Conservation (phyloP, 2,329 filamentous ascomycete genomes). For the Monosporascus sp. region DNA sequence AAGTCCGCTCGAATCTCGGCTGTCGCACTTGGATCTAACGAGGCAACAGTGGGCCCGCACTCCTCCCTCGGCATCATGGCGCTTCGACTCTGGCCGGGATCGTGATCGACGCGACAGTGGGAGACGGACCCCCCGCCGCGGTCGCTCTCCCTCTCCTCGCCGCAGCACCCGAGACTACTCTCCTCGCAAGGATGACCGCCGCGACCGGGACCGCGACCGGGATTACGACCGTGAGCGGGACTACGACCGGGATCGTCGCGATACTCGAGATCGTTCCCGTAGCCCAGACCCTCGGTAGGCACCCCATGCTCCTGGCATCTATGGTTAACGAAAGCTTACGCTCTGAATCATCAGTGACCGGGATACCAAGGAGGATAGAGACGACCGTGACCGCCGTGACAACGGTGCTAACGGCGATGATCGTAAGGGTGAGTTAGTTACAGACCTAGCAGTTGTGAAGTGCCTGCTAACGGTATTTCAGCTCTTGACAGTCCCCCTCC, state of each 20-base stretch:
- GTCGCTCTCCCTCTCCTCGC: slow-evolving; percentile 74
- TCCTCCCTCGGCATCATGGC: slow-evolving; percentile 95
- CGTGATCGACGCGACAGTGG: slow-evolving; percentile 56
- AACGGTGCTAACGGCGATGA: slow-evolving; percentile 81
- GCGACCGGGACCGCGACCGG: slow-evolving; percentile 73
- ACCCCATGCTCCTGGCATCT: slow-evolving; percentile 3
- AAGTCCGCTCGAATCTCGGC: slow-evolving; percentile 24
- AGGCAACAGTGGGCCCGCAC: slow-evolving; percentile 87
- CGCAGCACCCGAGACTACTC: slow-evolving; percentile 75
- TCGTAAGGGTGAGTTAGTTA: slow-evolving; percentile 65
- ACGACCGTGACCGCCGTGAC: slow-evolving; percentile 70
- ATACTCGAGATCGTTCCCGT: slow-evolving; percentile 61
- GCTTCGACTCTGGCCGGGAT: slow-evolving; percentile 88
- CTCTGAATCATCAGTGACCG: slow-evolving; percentile 34
- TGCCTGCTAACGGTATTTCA: slow-evolving; percentile 20
- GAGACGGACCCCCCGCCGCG: slow-evolving; percentile 58
- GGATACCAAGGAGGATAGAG: slow-evolving; percentile 59
- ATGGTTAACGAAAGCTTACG: slow-evolving; percentile 5
- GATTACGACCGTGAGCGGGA: slow-evolving; percentile 66
- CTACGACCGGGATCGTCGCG: slow-evolving; percentile 47
- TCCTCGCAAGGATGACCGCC: slow-evolving; percentile 82
- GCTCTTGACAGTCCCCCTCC: slow-evolving; percentile 73
- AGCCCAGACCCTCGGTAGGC: slow-evolving; percentile 51
- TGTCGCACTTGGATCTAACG: slow-evolving; percentile 10
- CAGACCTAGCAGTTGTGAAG: slow-evolving; percentile 12